These are phyloP conservation scores for Cercophora sp. DNA, from an alignment of 495 filamentous ascomycete genomes.

Conservation along the genomic window DNA sequence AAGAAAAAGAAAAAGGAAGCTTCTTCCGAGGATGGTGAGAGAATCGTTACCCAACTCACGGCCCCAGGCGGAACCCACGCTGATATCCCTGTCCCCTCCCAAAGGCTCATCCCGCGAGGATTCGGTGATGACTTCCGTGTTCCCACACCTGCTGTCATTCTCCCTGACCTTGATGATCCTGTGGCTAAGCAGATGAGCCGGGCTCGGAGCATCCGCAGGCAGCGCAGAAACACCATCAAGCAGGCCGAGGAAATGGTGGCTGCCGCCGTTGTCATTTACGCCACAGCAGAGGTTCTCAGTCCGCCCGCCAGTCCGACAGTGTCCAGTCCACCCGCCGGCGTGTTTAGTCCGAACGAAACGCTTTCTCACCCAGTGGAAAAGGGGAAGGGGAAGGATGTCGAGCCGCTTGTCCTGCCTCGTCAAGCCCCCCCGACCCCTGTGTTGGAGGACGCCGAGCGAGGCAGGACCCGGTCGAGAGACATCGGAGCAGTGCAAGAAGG, in stretches of 20 bases:
- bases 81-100: constrained; percentile 28
- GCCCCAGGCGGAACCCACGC: constrained; percentile 34
- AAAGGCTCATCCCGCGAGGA: constrained; percentile 19
- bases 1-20: constrained; percentile 20
- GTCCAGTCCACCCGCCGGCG: constrained; percentile 23
- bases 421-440: constrained; percentile 12
- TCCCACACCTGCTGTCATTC: constrained; percentile 39
- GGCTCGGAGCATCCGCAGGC: constrained; percentile 35
- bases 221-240: constrained; percentile 36
- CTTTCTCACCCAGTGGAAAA: constrained; percentile 26
- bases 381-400: constrained; percentile 31
- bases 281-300: constrained; percentile 37
- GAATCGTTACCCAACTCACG: constrained; percentile 25
- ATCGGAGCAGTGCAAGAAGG: constrained; percentile 23
- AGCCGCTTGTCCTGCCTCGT: constrained; percentile 20
- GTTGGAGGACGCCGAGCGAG: constrained; percentile 19
- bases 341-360: constrained; percentile 29
- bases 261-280: constrained; percentile 45
- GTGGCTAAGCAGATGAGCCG: constrained; percentile 36
- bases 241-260: constrained; percentile 44
- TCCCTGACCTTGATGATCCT: constrained; percentile 41
- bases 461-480: constrained; percentile 28
- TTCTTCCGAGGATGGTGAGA: constrained; percentile 34
- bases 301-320: constrained; percentile 32
- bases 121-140: constrained; percentile 36